Percentiles rank a stretch among this genome's conserved stretches.
These are phyloP conservation scores for Barnettozyma californica DNA, from an alignment of 805 yeast species.

Conservation along the genomic window DNA sequence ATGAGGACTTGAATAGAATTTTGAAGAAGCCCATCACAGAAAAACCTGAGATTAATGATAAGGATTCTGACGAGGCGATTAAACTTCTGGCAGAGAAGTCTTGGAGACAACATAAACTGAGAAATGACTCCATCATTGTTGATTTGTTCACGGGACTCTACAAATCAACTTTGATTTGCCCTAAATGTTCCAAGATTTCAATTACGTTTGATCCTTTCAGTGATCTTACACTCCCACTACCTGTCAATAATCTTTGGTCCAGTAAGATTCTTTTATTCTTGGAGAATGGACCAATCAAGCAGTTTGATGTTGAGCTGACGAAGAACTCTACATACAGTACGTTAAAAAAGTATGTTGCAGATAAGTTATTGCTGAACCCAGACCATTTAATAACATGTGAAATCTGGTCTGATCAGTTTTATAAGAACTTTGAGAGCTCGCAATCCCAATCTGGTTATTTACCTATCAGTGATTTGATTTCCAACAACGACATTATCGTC, in stretches of 20 bases:
- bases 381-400: constrained; percentile 47
- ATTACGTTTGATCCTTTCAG: constrained; percentile 92
- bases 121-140: constrained; percentile 80
- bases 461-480: constrained; percentile 64
- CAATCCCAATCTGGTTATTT: constrained; percentile 46
- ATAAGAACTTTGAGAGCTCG: constrained; percentile 61
- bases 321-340: constrained; percentile 61
- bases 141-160: constrained; percentile 90
- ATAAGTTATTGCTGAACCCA: constrained; percentile 35
- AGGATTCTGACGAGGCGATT: constrained; percentile 49
- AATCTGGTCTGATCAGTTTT: constrained; percentile 62
- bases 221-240: constrained; percentile 86
- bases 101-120: constrained; percentile 71
- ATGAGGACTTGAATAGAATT: constrained; percentile 87
- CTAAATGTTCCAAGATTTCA: constrained; percentile 71
- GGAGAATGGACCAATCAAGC: constrained; percentile 42
- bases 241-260: constrained; percentile 68
- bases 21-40: constrained; percentile 79
- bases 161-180: constrained; percentile 86
- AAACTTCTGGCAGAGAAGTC: constrained; percentile 62
- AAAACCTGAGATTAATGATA: constrained; percentile 75
- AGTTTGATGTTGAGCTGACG: constrained; percentile 66
- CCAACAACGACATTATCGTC: constrained; percentile 55
- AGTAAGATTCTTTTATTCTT: constrained; percentile 60
- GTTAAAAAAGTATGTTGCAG: constrained; percentile 55